These are phyloP conservation scores for Pelargonium citronellum DNA, from an alignment of 441 rosid species.

Conservation along the genomic window DNA sequence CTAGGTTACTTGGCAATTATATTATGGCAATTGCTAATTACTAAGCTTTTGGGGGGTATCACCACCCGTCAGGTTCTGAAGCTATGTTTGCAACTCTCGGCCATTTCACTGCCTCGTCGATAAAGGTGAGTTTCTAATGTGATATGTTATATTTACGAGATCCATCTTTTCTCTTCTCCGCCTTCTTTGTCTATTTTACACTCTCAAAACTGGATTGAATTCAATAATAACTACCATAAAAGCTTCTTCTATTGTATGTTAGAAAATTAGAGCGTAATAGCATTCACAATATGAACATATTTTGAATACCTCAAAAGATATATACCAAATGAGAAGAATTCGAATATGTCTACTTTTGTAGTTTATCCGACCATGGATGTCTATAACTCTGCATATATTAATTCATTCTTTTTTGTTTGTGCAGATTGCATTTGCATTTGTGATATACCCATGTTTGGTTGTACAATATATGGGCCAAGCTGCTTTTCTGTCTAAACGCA, in stretches of 20 bases:
- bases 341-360: neutral
- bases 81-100: constrained; percentile 98
- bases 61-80: constrained; percentile 64
- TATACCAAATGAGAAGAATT: neutral
- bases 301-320: neutral
- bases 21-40: neutral
- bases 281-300: neutral
- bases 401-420: constrained; percentile 19
- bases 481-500: constrained; percentile 77
- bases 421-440: constrained; percentile 75
- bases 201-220: neutral
- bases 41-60: constrained; percentile 23
- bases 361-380: neutral
- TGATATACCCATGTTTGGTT: constrained; percentile 84
- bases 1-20: neutral
- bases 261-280: neutral
- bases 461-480: constrained; percentile 97
- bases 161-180: neutral
- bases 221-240: neutral
- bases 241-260: neutral
- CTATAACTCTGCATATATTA: neutral
- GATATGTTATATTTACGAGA: neutral
- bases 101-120: constrained; percentile 79
- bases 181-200: neutral
- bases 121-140: constrained; percentile 46